Evolutionary conservation across 2,329 filamentous ascomycete genomes (phyloP), one percentile per base, ranked within the genome.

Genomic region (Penicillium hesseltinei): DNA sequence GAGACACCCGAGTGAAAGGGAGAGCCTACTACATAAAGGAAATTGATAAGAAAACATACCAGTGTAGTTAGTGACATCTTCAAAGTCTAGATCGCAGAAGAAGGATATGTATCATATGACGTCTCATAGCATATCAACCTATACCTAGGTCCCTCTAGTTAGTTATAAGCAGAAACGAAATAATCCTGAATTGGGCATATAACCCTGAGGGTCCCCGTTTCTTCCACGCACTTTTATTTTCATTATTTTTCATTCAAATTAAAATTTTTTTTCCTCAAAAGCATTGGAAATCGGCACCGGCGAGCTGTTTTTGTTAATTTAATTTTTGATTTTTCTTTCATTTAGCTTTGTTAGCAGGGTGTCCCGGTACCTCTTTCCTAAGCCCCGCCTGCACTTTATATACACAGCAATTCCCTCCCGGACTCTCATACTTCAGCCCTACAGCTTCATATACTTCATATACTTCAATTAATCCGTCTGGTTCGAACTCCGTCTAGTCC

Each of bases 381-480:
- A 11, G 19, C 45, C 31, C 44, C 44, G 4, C 44, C 21, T 36
- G 31, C 31, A n/a, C 46, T 59, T 64, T 64, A 58, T 64, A 64
- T 56, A 54, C 48, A 29, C 51, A 29, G n/a, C 49, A n/a, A n/a
- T 47, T 59, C 49, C 21, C 57, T 43, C 52, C 46, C 33, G 25
- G 21, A 35, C 15, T 49, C 39, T 36, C 42, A 66, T 62, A 65
- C 59, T 60, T 62, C 64, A 66, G 63, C 64, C 63, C 64, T 66
- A 64, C 43, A 52, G 47, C 54, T 36, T 54, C 27, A 35, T n/a
- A 40, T 36, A 31, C 54, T 36, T 54, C 27, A 35, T n/a, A 40
- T 36, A 31, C 7, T 21, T 6, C 45, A 25, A 19, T 23, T 46
- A 23, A 25, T 19, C n/a, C 4, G 21, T 21, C 21, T 47, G 36